Evolutionary conservation across 2,329 filamentous ascomycete genomes (phyloP), one percentile per base, ranked within the genome.

Genomic region (Chrysosporium queenslandicum): DNA sequence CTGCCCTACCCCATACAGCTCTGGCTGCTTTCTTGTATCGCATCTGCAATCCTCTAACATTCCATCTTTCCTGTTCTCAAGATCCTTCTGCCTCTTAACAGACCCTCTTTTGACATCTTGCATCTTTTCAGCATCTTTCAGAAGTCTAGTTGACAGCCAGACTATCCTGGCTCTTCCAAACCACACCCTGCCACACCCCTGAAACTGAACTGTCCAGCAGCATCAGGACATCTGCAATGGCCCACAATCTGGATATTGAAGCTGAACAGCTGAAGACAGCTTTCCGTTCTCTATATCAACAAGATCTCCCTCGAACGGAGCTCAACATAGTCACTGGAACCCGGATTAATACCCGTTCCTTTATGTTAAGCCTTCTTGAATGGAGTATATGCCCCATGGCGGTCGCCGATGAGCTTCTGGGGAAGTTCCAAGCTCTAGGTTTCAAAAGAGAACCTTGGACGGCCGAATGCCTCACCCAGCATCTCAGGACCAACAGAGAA

Each of bases 251-350:
- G 63, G 50, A 41, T 27, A 4, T 43, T n/a, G 42, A 50, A 39
- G 29, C 47, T 2, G 6, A 27, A 36, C 49, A n/a, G 16, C 42
- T 51, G 2, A 18, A 36, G 16, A 14, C 20, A 9, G 46, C 29
- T 12, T 45, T 41, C 43, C 11, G 23, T 7, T 37, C 11, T 16
- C 32, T 55, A 29, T 2, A 29, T 5, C 30, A 14, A 18, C 4
- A 29, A 30, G 50, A 52, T 30, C 32, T 52, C n/a, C 42, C 50
- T 4, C 16, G 2, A 9, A 52, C 34, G 4, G 21, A 59, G 6
- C 56, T 61, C 16, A 59, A 53, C 41, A 55, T 49, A 23, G 39
- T 68, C 6, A 14, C 14, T 14, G 16, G 9, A 4, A 12, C 3
- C 12, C 27, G 8, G 40, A 42, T 54, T 23, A 23, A 47, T 6